Conservation (phyloP, 2,329 filamentous ascomycete species). For the Talaromyces verruculosus region DNA sequence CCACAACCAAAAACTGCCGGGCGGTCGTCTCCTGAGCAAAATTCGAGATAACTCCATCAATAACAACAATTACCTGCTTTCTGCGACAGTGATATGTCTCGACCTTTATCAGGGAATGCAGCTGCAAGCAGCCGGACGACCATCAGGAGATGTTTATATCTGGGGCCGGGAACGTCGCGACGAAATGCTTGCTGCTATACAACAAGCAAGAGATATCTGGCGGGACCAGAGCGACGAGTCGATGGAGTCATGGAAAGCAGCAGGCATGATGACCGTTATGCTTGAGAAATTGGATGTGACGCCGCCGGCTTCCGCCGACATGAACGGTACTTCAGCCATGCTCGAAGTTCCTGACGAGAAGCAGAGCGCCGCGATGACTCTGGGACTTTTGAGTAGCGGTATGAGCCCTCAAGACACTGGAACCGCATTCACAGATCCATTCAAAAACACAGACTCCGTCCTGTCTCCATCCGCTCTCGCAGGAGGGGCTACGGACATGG, state of each 20-base stretch:
- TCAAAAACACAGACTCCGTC: conserved; percentile 33
- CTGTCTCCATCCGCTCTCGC: conserved; percentile 30
- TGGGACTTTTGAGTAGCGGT: conserved; percentile 67
- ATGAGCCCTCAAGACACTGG: conserved; percentile 51
- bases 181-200: conserved; percentile 74
- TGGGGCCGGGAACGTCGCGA: conserved; percentile 55
- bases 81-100: conserved; percentile 78
- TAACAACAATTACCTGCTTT: conserved; percentile 81
- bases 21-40: conserved; percentile 69
- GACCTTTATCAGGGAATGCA: conserved; percentile 68
- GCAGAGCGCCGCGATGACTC: conserved; percentile 66
- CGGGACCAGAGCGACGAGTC: conserved; percentile 71
- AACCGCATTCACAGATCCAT: conserved; percentile 32
- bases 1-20: conserved; percentile 69
- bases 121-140: conserved; percentile 33
- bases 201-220: conserved; percentile 76
- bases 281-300: conserved; percentile 66
- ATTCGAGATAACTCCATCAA: conserved; percentile 77
- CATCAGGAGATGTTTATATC: conserved; percentile 44
- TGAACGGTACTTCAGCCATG: conserved; percentile 24
- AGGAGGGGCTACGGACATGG: conserved; percentile 35
- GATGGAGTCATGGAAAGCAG: conserved; percentile 88
- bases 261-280: conserved; percentile 78
- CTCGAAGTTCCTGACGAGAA: conserved; percentile 56
- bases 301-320: conserved; percentile 26